Base-by-base conservation (phyloP, 2,329 filamentous ascomycete genomes). In the Aspergillus caelatus region DNA sequence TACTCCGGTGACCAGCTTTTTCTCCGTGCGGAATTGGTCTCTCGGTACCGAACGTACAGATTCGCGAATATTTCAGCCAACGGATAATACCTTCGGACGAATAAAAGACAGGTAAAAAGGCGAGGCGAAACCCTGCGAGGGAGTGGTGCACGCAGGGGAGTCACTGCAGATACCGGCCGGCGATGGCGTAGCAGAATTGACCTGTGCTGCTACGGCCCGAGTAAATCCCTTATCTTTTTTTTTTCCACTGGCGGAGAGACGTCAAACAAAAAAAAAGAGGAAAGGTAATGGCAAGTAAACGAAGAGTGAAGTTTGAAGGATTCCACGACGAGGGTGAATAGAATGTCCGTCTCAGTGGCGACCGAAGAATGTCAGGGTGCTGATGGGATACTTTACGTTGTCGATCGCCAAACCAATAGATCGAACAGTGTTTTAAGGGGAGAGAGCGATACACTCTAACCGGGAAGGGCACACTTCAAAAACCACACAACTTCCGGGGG, bases 171-270 rank as follows among this genome's bases (percentile, higher is more conserved):
- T 67, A 65, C 68, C 67, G 67, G 63, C 65, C 62, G 65, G 67
- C 67, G 68, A 66, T 63, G 65, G 60, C 61, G 62, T 62, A 68
- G 65, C 67, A 68, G 67, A 69, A 68, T 65, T 62, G 67, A 62
- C 56, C n/a, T 66, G 60, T 66, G 62, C 60, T 64, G 65, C 63
- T 64, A 54, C 60, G 60, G 58, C 62, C 59, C 63, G 30, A 62
- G 57, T 53, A 57, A 63, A 57, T 57, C 12, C 28, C 45, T 46
- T 21, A 19, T 46, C 4, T 48, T 48, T 46, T 43, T 50, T 48
- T 57, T 60, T n/a, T n/a, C n/a, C 43, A 55, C 52, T 26, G 30
- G 26, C 23, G 36, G 46, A 34, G 21, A 26, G 23, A 30, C 14
- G 26, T 41, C 55, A 30, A 36, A 55, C 36, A 39, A 43, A 43